These are phyloP conservation scores for Anaeramoeba flamelloides DNA, from an alignment of 78 protist genomes.

Conservation along the genomic window DNA sequence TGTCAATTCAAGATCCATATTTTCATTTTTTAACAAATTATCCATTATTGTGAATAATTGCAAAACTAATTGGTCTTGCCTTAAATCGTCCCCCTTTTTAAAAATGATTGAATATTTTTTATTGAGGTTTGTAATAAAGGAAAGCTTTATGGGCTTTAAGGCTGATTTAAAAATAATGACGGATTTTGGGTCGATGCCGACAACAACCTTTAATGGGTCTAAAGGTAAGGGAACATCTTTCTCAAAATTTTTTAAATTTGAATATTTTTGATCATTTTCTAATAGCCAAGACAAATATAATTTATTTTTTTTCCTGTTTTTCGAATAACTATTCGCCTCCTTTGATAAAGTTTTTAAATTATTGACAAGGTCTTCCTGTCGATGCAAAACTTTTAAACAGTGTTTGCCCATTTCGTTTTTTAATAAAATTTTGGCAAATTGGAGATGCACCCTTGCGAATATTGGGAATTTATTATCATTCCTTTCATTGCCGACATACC, in stretches of 20 bases:
- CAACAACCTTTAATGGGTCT: neutral
- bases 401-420: neutral
- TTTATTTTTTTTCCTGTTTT: neutral
- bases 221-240: neutral
- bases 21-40: neutral
- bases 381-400: neutral
- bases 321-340: neutral
- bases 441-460: neutral
- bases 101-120: neutral
- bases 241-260: neutral
- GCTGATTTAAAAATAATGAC: neutral
- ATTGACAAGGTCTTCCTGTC: neutral
- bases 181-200: neutral
- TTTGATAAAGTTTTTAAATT: neutral
- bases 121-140: neutral
- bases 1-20: neutral
- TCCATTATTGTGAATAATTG: neutral
- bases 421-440: neutral
- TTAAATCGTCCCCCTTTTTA: neutral
- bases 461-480: neutral
- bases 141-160: neutral
- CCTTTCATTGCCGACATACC: neutral
- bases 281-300: neutral
- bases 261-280: neutral
- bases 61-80: neutral